Conservation (phyloP, 108 stramenopile genomes). For the Cyclotella sp. region DNA sequence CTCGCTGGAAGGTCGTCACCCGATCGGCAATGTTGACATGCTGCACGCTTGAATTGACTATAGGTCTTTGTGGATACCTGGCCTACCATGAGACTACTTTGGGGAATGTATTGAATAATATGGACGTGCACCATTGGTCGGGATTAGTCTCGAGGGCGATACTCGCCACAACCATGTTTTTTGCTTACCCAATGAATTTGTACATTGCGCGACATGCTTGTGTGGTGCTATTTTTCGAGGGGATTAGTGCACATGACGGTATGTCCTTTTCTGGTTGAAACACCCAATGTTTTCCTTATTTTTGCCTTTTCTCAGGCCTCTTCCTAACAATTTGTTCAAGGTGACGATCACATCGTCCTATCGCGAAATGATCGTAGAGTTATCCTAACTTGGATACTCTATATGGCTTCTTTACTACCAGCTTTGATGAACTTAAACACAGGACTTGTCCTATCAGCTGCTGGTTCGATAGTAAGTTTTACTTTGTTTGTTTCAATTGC, state of each 20-base stretch:
- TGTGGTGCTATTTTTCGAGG: conserved; percentile 78
- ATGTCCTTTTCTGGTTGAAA: not conserved
- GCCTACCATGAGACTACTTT: conserved; percentile 65
- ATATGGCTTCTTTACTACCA: conserved; percentile 42
- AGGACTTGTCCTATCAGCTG: conserved; percentile 43
- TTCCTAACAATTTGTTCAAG: conserved; percentile 1
- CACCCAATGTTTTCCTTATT: not conserved
- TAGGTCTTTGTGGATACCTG: conserved; percentile 70
- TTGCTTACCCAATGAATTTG: conserved; percentile 85
- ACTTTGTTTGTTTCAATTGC: not conserved
- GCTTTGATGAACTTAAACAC: conserved; percentile 34
- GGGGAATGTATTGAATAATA: conserved; percentile 79
- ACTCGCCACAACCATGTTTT: conserved; percentile 77
- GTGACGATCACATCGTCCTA: conserved; percentile 40
- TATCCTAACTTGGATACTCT: conserved; percentile 43
- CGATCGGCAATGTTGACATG: conserved; percentile 56
- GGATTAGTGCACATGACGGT: conserved; percentile 83
- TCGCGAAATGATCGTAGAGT: conserved; percentile 39
- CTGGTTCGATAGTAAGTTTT: conserved; percentile 47
- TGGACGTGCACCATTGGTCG: conserved; percentile 55
- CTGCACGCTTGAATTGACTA: conserved; percentile 51
- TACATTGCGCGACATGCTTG: conserved; percentile 85
- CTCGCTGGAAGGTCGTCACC: conserved; percentile 76
- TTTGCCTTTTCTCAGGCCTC: not conserved
- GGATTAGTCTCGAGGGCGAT: conserved; percentile 48